Evolutionary conservation across 768 basidiomycete genomes (phyloP), one percentile per base, ranked within the genome.

Genomic region (Lyophyllum semitale): DNA sequence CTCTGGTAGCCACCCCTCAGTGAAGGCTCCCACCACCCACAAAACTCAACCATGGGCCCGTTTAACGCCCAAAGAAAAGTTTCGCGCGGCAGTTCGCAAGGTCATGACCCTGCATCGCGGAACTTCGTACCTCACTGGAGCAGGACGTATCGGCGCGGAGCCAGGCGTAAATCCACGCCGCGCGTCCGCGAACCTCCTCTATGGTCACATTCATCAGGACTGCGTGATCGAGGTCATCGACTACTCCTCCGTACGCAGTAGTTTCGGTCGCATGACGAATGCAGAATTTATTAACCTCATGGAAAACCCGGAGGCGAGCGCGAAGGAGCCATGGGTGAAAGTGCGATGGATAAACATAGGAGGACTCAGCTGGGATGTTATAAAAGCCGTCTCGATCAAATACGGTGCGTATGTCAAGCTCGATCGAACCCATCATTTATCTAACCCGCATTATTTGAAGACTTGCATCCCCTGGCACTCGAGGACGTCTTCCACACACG

Each of bases 271-370:
- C 53, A 84, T 87, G 82, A 78, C 76, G 48, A 89, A 89, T 60
- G 65, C 60, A 25, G 82, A 82, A 59, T 88, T 90, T 67, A 68
- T 87, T n/a, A 68, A 77, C 8, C 69, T 86, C 54, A 74, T 90
- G 70, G 62, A 73, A 17, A 73, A 79, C 55, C 64, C 66, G 13
- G 66, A 57, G 7, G 79, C 80, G 6, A 77, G 80, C 54, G 68
- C 71, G 53, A 74, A 76, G 52, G 82, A 84, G 57, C 69, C 79
- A 3, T 88, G 85, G 85, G 81, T 80, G 25, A 86, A 82, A 63
- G 88, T 88, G 17, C 72, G 89, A 48, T 91, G 87, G 88, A 88
- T 89, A 49, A 87, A 87, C 59, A 77, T 89, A 58, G 83, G 80
- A 22, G 89, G 88, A 5, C 62, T 81, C 57, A 80, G 82, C 59